These are phyloP conservation scores for Exophiala calicioides DNA, from an alignment of 2,329 filamentous ascomycete species.

Conservation along the genomic window DNA sequence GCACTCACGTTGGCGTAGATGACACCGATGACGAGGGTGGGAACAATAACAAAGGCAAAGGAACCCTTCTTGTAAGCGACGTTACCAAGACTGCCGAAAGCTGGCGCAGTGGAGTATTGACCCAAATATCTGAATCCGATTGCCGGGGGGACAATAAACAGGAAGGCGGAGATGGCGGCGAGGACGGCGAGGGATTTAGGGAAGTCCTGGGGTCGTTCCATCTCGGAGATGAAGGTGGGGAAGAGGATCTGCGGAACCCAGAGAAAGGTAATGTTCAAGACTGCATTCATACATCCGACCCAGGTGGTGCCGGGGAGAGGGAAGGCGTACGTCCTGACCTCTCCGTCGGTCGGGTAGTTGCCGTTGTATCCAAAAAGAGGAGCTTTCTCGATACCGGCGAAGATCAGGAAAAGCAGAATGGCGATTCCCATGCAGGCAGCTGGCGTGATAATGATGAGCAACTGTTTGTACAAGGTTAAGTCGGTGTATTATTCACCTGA, in stretches of 20 bases:
- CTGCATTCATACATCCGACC: slow-evolving; percentile 53
- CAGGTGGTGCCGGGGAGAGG: slow-evolving; percentile 49
- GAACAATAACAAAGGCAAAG: slow-evolving; percentile 55
- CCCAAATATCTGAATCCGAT: slow-evolving; percentile 53
- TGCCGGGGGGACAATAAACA: slow-evolving; percentile 53
- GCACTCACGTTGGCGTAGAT: slow-evolving; percentile 54
- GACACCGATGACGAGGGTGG: slow-evolving; percentile 51
- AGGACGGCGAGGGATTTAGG: slow-evolving; percentile 53
- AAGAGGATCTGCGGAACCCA: slow-evolving; percentile 56
- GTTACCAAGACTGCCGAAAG: slow-evolving; percentile 50
- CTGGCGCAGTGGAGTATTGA: slow-evolving; percentile 53
- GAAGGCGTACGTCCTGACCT: slow-evolving; percentile 51
- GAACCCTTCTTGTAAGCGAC: slow-evolving; percentile 51
- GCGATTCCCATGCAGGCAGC: slow-evolving; percentile 51
- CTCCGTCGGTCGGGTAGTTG: slow-evolving; percentile 46
- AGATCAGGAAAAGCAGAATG: slow-evolving; percentile 53
- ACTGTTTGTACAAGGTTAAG: no score
- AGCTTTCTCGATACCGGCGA: slow-evolving; percentile 48
- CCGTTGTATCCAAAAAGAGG: slow-evolving; percentile 51
- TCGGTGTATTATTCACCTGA: no score
- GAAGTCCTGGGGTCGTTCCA: slow-evolving; percentile 54
- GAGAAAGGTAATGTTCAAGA: slow-evolving; percentile 53
- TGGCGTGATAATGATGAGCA: no score
- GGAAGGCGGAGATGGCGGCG: slow-evolving; percentile 45
- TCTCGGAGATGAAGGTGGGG: slow-evolving; percentile 54